These are phyloP conservation scores for Silene latifolia DNA, from an alignment of 148 eudicot species.

Conservation along the genomic window DNA sequence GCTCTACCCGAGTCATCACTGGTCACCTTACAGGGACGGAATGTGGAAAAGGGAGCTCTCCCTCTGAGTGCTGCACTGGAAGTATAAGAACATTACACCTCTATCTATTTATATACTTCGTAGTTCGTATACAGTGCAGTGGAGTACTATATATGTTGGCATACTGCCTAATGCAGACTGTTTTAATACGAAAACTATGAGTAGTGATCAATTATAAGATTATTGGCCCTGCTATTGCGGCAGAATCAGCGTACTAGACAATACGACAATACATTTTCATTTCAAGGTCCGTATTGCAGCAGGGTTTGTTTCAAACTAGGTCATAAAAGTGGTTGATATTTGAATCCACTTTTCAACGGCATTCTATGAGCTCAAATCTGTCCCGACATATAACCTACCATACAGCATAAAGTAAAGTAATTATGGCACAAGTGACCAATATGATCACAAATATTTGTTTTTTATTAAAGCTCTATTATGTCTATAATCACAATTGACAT, in stretches of 20 bases:
- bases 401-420: no score
- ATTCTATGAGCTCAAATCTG: no score
- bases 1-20: slow-evolving; percentile 59
- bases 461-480: no score
- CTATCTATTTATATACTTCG: not conserved
- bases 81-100: slow-evolving; percentile 32
- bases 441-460: no score
- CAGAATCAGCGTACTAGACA: not conserved
- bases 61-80: slow-evolving; percentile 56
- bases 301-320: not conserved
- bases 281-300: not conserved
- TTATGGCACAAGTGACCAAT: no score
- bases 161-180: no score
- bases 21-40: slow-evolving; percentile 55
- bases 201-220: not conserved
- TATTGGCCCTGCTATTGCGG: not conserved
- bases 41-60: slow-evolving; percentile 28
- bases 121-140: no score
- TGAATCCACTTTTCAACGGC: no score
- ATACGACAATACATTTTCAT: not conserved
- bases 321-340: not conserved
- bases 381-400: no score
- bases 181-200: not conserved
- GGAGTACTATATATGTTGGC: no score
- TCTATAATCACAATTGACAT: no score